Evolutionary conservation across 768 basidiomycete species (phyloP).

Genomic region (Russula abietina): DNA sequence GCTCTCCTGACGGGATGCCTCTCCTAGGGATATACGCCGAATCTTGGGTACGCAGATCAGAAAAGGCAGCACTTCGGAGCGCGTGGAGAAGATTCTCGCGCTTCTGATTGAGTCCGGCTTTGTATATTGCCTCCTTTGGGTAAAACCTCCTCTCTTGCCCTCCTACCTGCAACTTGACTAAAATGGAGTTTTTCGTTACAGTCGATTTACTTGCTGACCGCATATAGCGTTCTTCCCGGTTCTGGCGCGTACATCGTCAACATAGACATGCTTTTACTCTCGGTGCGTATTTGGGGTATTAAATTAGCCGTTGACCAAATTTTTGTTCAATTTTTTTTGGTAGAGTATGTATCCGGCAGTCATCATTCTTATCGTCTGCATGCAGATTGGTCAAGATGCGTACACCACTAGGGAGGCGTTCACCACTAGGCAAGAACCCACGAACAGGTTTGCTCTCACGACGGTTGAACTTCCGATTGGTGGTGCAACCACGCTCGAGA

Average conservation of each 20-base stretch:
- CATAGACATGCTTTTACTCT: constrained; percentile 9
- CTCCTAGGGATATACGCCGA: constrained; percentile 8
- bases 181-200: not conserved
- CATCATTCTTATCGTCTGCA: constrained; percentile 15
- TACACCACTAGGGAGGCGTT: not conserved
- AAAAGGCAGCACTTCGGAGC: constrained; percentile 9
- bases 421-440: not conserved
- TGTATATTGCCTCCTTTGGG: constrained; percentile 17
- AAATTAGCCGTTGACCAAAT: no score
- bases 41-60: constrained; percentile 7
- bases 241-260: constrained; percentile 14
- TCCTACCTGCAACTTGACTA: not conserved
- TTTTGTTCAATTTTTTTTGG: not conserved
- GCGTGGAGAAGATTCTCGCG: constrained; percentile 8
- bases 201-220: constrained; percentile 15
- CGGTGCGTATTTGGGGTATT: constrained; percentile 14
- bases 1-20: not conserved
- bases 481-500: not conserved
- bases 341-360: constrained; percentile 20
- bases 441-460: constrained; percentile 6
- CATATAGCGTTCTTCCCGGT: constrained; percentile 9
- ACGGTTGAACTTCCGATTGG: not conserved
- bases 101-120: constrained; percentile 21
- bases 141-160: not conserved
- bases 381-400: constrained; percentile 10